Percentiles rank a stretch among this genome's conserved stretches.
phyloP scores from a whole-genome alignment of 805 yeast genomes.

The Peterozyma xylosa region DNA sequence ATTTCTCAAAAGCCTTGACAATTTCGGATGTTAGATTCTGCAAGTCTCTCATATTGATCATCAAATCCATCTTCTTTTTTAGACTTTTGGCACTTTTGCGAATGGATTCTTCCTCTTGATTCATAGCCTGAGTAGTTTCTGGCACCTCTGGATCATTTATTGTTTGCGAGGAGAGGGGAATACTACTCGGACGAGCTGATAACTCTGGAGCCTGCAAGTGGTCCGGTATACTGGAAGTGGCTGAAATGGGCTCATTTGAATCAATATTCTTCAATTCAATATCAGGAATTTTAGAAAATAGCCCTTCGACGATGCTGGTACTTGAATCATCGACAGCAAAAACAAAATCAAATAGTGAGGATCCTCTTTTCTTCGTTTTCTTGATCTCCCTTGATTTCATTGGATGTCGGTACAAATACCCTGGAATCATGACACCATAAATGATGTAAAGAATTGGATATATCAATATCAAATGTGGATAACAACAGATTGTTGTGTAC shows the following conservation, averaged over 20 bases:
- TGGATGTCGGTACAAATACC: constrained; percentile 65
- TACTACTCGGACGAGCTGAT: no score
- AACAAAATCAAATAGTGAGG: constrained; percentile 37
- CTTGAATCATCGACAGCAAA: constrained; percentile 10
- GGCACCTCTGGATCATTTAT: not conserved
- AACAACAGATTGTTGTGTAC: constrained; percentile 60
- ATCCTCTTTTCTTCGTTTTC: constrained; percentile 43
- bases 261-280: constrained; percentile 10
- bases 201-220: no score
- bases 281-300: constrained; percentile 3
- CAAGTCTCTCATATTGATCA: constrained; percentile 64
- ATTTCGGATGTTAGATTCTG: constrained; percentile 57
- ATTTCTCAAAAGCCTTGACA: constrained; percentile 37
- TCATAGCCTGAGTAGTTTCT: not conserved
- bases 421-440: constrained; percentile 59
- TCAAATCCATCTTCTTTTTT: constrained; percentile 25
- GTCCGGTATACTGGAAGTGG: no score
- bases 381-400: constrained; percentile 34
- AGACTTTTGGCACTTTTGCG: constrained; percentile 3
- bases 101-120: not conserved
- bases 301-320: constrained; percentile 6
- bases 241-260: not conserved
- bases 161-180: constrained; percentile 1
- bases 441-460: constrained; percentile 54
- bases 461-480: constrained; percentile 61